These are phyloP conservation scores for Lablab purpureus DNA, from an alignment of 306 rosid genomes.

Conservation along the genomic window DNA sequence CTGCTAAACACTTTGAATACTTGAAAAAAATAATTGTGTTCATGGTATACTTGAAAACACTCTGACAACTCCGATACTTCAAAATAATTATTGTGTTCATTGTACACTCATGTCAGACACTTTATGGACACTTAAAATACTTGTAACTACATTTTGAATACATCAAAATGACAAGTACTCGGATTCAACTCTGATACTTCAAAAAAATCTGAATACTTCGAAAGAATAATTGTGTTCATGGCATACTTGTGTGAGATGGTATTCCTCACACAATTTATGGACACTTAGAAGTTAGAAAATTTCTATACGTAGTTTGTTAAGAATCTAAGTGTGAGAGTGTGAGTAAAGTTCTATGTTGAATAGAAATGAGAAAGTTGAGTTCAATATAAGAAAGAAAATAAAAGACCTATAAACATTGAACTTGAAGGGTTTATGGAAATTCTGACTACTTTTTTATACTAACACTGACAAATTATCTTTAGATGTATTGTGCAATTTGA, in stretches of 20 bases:
- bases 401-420: no score
- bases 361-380: no score
- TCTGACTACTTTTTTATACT: not conserved
- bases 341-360: no score
- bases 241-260: not conserved
- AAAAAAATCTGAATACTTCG: not conserved
- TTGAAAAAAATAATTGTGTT: not conserved
- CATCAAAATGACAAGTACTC: not conserved
- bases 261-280: not conserved
- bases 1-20: not conserved
- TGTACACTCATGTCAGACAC: not conserved
- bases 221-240: not conserved
- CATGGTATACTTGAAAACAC: not conserved
- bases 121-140: not conserved
- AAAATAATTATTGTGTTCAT: no score
- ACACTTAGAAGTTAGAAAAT: not conserved
- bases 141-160: not conserved
- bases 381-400: no score
- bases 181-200: slow-evolving; percentile 1
- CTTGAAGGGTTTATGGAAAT: no score
- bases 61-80: not conserved
- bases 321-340: no score
- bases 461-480: not conserved
- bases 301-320: no score
- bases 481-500: not conserved